Evolutionary conservation across 371 early-diverging fungal species (phyloP).

Genomic region (Mucor saturninus): DNA sequence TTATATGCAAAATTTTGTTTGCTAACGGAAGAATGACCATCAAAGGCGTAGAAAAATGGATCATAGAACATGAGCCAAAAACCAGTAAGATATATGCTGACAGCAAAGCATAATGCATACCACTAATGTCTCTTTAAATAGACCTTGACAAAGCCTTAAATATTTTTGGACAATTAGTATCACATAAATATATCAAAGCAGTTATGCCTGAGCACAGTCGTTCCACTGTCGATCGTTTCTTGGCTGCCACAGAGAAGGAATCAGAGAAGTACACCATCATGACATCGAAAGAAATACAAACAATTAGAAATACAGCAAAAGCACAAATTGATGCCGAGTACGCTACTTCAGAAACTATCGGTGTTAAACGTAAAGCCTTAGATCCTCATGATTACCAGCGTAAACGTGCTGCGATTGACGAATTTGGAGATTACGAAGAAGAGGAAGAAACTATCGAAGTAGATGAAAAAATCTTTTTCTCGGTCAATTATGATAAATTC

Average conservation of each 20-base stretch:
- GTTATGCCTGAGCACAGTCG: conserved; percentile 69
- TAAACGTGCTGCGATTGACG: conserved; percentile 31
- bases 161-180: conserved; percentile 62
- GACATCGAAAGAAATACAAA: conserved; percentile 69
- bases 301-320: conserved; percentile 53
- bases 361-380: conserved; percentile 66
- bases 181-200: conserved; percentile 63
- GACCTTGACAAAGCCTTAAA: conserved; percentile 41
- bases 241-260: conserved; percentile 69
- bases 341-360: conserved; percentile 53
- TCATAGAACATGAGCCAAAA: conserved; percentile 30
- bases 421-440: conserved; percentile 28
- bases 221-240: conserved; percentile 63
- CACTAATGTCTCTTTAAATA: conserved; percentile 12
- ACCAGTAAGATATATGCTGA: conserved; percentile 30
- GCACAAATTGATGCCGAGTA: conserved; percentile 63
- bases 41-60: conserved; percentile 35
- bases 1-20: conserved; percentile 36
- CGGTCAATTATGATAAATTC: conserved; percentile 77
- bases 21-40: conserved; percentile 44
- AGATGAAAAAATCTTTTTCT: conserved; percentile 65
- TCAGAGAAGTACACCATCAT: conserved; percentile 62
- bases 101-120: not conserved
- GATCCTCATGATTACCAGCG: conserved; percentile 36
- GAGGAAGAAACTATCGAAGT: conserved; percentile 53